Percentiles rank a stretch among this genome's conserved stretches.
These are phyloP conservation scores for Apiospora pterosperma DNA, from an alignment of 2,329 filamentous ascomycete genomes.

Conservation along the genomic window DNA sequence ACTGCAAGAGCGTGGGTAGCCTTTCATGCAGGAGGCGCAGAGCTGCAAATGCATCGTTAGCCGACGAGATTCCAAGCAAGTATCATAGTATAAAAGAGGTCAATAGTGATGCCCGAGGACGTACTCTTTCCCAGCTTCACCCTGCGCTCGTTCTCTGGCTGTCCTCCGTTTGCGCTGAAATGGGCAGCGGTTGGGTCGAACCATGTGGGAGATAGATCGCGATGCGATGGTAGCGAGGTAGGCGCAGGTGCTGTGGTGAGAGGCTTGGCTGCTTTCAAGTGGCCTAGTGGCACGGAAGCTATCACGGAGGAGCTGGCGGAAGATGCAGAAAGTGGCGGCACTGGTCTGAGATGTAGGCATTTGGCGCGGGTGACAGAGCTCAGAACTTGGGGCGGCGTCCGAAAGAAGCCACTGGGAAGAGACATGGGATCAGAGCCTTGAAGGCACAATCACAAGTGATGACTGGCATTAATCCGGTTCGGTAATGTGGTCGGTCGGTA, in stretches of 20 bases:
- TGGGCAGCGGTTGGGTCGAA: slow-evolving; percentile 38
- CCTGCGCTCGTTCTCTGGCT: slow-evolving; percentile 53
- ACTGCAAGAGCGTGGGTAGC: slow-evolving; percentile 64
- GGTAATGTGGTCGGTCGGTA: not conserved
- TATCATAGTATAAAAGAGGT: not conserved
- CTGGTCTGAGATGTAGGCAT: slow-evolving; percentile 12
- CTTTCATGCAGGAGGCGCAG: slow-evolving; percentile 63
- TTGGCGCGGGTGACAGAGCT: slow-evolving; percentile 16
- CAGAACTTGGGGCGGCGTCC: slow-evolving; percentile 25
- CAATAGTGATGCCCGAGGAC: slow-evolving; percentile 18
- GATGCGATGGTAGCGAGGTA: slow-evolving; percentile 15
- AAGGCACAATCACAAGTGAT: slow-evolving; percentile 14
- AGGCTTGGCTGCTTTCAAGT: slow-evolving; percentile 11
- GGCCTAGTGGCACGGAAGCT: slow-evolving; percentile 6
- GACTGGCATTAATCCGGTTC: slow-evolving; percentile 1
- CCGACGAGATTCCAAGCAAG: not conserved
- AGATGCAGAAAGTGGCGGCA: not conserved
- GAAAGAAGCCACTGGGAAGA: slow-evolving; percentile 27
- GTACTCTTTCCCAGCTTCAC: slow-evolving; percentile 61
- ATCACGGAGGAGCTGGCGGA: slow-evolving; percentile 10
- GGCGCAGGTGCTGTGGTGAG: slow-evolving; percentile 7
- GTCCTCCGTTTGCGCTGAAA: slow-evolving; percentile 20
- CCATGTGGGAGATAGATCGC: slow-evolving; percentile 36
- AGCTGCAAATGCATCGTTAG: slow-evolving; percentile 36
- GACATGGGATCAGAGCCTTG: slow-evolving; percentile 30